phyloP scores from a whole-genome alignment of 371 early-diverging fungal species.

The Mycotypha africana region DNA sequence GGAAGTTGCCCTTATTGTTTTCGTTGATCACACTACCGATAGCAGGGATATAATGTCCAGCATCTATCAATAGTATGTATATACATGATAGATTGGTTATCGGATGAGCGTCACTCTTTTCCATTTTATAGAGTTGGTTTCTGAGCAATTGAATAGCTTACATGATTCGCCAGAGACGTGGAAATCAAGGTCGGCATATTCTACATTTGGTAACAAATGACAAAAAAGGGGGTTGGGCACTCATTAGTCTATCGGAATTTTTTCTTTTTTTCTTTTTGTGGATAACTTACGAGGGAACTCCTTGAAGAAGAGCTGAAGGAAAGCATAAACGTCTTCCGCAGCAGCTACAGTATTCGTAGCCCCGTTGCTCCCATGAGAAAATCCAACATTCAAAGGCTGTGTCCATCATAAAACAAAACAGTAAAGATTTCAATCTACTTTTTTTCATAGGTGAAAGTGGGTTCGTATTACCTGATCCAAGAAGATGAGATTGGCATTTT shows the following conservation, averaged over 20 bases:
- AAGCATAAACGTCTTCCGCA: conserved; percentile 71
- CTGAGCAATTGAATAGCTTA: conserved; percentile 10
- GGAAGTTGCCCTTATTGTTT: conserved; percentile 51
- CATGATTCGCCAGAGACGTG: conserved; percentile 53
- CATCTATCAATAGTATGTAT: conserved; percentile 29
- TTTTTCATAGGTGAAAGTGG: not conserved
- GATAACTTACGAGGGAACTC: conserved; percentile 45
- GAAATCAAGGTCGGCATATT: conserved; percentile 56
- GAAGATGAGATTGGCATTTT: conserved; percentile 70
- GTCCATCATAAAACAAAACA: not conserved
- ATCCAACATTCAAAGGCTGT: conserved; percentile 71
- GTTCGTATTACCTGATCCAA: conserved; percentile 68
- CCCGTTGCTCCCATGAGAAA: conserved; percentile 58
- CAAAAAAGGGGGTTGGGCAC: too few species aligned
- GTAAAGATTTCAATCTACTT: not conserved
- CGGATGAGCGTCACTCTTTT: too few species aligned
- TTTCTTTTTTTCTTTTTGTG: not conserved
- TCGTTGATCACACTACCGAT: conserved; percentile 66
- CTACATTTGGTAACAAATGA: not conserved
- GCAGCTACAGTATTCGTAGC: conserved; percentile 54
- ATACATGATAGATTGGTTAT: not conserved
- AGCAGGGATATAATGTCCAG: conserved; percentile 78
- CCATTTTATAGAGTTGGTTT: not conserved
- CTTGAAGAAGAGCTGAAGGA: conserved; percentile 62
- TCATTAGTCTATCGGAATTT: too few species aligned